Evolutionary conservation across 2,329 filamentous ascomycete species (phyloP).

Genomic region (Ceratocystis ficicola): DNA sequence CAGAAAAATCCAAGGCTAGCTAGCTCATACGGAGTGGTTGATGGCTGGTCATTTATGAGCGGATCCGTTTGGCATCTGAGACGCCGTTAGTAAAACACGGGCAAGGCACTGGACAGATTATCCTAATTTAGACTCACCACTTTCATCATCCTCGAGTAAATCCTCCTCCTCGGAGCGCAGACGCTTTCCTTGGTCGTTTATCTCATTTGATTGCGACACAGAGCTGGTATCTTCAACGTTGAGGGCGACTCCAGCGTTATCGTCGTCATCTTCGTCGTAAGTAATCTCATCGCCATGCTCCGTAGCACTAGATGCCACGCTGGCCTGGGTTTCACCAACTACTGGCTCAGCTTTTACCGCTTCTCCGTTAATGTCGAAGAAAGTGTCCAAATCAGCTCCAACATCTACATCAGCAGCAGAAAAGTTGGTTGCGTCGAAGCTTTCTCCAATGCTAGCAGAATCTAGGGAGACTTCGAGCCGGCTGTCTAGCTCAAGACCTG

Average conservation of each 20-base stretch:
- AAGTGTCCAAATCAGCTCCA: conserved; percentile 18
- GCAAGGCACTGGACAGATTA: not conserved
- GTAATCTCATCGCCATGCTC: conserved; percentile 22
- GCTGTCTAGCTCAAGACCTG: conserved; percentile 15
- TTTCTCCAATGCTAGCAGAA: not conserved
- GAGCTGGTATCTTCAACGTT: conserved; percentile 20
- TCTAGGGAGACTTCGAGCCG: conserved; percentile 12
- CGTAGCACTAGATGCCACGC: conserved; percentile 19
- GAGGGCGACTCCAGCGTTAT: conserved; percentile 15
- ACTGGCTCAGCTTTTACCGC: not conserved
- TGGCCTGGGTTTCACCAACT: not conserved
- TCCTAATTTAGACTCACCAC: conserved; percentile 16
- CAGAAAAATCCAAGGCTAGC: no score
- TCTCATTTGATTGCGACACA: conserved; percentile 17
- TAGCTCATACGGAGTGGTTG: no score
- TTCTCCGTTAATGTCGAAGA: conserved; percentile 12
- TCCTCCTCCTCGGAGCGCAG: conserved; percentile 14
- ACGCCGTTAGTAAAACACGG: not conserved
- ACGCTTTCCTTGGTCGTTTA: conserved; percentile 21
- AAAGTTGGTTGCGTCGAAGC: conserved; percentile 18
- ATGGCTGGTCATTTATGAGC: not conserved
- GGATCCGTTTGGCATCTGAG: conserved; percentile 18
- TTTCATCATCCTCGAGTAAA: conserved; percentile 10
- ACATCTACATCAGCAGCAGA: conserved; percentile 12
- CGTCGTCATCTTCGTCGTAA: conserved; percentile 22